A percentile compares a stretch with the other conserved stretches of the same genome.
These are phyloP conservation scores for Botrytis porri DNA, from an alignment of 2,329 filamentous ascomycete species.

Conservation along the genomic window DNA sequence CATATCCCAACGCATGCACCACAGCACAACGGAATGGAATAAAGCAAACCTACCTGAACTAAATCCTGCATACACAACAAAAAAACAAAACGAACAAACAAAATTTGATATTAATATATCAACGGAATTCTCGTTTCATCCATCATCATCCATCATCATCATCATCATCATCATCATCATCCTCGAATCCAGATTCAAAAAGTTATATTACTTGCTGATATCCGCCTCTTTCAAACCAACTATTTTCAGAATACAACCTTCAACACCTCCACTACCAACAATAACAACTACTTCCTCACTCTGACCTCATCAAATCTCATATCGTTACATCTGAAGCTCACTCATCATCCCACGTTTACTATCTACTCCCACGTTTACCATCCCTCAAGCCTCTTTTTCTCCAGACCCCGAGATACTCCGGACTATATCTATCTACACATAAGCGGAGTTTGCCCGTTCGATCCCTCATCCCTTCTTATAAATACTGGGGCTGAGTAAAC, in stretches of 20 bases:
- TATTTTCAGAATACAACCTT: slow-evolving; percentile 1
- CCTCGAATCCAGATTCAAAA: not conserved
- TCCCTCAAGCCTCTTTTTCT: slow-evolving; percentile 2
- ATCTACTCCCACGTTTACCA: not conserved
- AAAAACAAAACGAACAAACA: not conserved
- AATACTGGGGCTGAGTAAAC: slow-evolving; percentile 7
- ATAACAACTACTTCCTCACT: not conserved
- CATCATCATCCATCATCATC: slow-evolving; percentile 1
- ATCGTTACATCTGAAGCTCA: slow-evolving; percentile 5
- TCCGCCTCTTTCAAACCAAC: slow-evolving; percentile 1
- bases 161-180: slow-evolving; percentile 2
- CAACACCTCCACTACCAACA: not conserved
- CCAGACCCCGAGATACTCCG: slow-evolving; percentile 13
- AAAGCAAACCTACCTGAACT: not conserved
- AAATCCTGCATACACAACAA: slow-evolving; percentile 1
- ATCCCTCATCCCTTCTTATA: not conserved
- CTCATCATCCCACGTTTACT: slow-evolving; percentile 5
- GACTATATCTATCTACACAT: slow-evolving; percentile 17
- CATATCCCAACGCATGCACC: slow-evolving; percentile 14
- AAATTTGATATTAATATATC: slow-evolving; percentile 9
- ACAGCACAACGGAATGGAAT: slow-evolving; percentile 7
- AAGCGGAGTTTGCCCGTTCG: slow-evolving; percentile 3
- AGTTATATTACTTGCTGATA: slow-evolving; percentile 9
- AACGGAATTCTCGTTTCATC: slow-evolving; percentile 11
- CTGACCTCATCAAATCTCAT: slow-evolving; percentile 16